Conservation (phyloP, 108 stramenopile genomes). For the Cylindrotheca closterium region DNA sequence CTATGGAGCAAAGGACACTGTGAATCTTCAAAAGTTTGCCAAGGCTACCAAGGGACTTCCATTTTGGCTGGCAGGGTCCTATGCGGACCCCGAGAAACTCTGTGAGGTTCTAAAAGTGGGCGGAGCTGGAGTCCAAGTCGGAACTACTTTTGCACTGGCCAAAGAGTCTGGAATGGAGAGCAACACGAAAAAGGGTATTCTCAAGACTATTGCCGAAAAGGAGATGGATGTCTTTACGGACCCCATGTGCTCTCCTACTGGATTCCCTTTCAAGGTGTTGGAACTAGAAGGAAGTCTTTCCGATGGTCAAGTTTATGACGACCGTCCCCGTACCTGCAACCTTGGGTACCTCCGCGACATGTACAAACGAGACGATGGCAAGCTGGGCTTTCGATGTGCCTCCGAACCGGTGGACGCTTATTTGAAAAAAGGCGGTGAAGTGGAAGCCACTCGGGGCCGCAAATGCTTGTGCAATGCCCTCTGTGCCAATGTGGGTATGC, state of each 20-base stretch:
- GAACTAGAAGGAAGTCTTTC: conserved; percentile 33
- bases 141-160: conserved; percentile 45
- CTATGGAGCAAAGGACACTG: conserved; percentile 49
- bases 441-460: conserved; percentile 34
- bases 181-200: conserved; percentile 22
- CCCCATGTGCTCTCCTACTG: conserved; percentile 48
- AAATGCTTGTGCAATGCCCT: conserved; percentile 63
- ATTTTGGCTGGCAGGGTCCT: conserved; percentile 52
- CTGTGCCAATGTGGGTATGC: conserved; percentile 46
- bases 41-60: conserved; percentile 43
- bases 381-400: conserved; percentile 40
- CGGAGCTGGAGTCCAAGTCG: conserved; percentile 49
- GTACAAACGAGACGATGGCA: conserved; percentile 33
- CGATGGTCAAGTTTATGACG: conserved; percentile 27
- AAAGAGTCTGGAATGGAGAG: conserved; percentile 46
- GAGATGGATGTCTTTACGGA: conserved; percentile 39
- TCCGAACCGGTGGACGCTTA: conserved; percentile 41
- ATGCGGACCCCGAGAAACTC: conserved; percentile 35
- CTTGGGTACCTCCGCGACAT: conserved; percentile 43
- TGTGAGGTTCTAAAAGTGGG: conserved; percentile 36
- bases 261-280: conserved; percentile 58
- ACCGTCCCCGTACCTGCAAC: conserved; percentile 44
- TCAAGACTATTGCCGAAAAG: conserved; percentile 22
- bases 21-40: conserved; percentile 31
- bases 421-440: conserved; percentile 41